phyloP scores from a whole-genome alignment of 192 early-diverging fungal genomes.

The Backusella luteola region DNA sequence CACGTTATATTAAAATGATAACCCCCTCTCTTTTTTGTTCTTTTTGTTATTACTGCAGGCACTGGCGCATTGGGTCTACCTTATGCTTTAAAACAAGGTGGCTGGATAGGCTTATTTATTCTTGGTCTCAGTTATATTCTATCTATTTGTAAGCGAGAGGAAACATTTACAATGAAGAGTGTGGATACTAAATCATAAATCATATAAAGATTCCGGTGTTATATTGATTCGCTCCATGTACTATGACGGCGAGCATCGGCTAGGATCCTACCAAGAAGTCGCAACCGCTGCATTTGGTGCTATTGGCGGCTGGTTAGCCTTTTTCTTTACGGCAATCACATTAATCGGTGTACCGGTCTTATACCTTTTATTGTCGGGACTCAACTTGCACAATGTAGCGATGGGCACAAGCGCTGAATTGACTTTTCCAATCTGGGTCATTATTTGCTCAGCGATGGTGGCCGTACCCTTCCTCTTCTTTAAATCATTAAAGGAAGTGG shows the following conservation, averaged over 20 bases:
- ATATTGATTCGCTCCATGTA: constrained; percentile 79
- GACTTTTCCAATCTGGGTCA: constrained; percentile 60
- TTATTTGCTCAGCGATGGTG: constrained; percentile 57
- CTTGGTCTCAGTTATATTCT: constrained; percentile 27
- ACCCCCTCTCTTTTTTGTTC: not conserved
- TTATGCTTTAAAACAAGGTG: constrained; percentile 70
- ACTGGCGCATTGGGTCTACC: constrained; percentile 83
- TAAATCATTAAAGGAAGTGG: constrained; percentile 78
- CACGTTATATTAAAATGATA: not conserved
- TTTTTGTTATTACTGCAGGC: constrained; percentile 69
- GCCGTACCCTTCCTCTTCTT: constrained; percentile 71
- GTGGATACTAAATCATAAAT: not conserved
- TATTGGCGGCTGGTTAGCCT: constrained; percentile 57
- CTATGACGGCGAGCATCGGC: constrained; percentile 60
- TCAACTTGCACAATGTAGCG: constrained; percentile 64
- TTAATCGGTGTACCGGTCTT: constrained; percentile 69
- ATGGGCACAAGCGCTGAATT: constrained; percentile 38
- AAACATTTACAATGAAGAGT: not conserved
- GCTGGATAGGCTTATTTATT: constrained; percentile 69
- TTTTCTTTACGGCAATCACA: constrained; percentile 62
- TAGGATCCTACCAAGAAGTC: constrained; percentile 68
- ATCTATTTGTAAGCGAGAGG: constrained; percentile 39
- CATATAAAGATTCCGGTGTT: constrained; percentile 54
- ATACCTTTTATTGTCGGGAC: constrained; percentile 74
- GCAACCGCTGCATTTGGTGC: constrained; percentile 73